A percentile compares a stretch with the other conserved stretches of the same genome.
Evolutionary conservation across 83 land plant species (phyloP).

Genomic region (Picea mariana): DNA sequence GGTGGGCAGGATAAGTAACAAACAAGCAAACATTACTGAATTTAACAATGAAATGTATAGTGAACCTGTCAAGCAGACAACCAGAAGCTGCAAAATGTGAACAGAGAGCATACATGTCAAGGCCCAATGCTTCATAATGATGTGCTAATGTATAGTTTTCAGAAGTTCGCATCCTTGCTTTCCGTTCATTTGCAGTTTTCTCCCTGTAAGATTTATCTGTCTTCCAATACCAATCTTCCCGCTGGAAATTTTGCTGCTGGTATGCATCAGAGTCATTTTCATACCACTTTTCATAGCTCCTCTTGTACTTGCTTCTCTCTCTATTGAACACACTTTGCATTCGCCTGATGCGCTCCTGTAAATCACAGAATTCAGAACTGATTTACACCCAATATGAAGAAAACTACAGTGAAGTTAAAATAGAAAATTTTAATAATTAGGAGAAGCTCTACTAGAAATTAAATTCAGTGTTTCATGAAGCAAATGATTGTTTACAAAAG

Average conservation of each 20-base stretch:
- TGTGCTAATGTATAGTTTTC: conserved; percentile 51
- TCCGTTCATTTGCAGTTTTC: conserved; percentile 31
- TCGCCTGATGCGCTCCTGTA: conserved; percentile 65
- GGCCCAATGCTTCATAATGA: conserved; percentile 68
- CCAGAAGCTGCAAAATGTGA: background rate
- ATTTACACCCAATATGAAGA: background rate
- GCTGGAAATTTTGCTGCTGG: conserved; percentile 57
- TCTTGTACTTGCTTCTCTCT: conserved; percentile 61
- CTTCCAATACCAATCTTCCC: conserved; percentile 76
- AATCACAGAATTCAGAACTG: conserved; percentile 13
- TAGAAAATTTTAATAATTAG: background rate
- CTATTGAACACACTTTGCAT: conserved; percentile 78
- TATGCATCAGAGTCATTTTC: conserved; percentile 50
- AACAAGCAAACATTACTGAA: background rate
- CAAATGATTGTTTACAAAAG: background rate
- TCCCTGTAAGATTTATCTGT: conserved; percentile 46
- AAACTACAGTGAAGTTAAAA: background rate
- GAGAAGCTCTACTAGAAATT: background rate
- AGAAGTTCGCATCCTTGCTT: conserved; percentile 20
- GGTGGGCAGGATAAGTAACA: background rate
- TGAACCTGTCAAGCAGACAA: background rate
- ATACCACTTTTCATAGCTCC: conserved; percentile 61
- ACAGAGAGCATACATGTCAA: conserved; percentile 45
- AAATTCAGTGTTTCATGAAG: background rate
- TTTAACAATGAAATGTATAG: background rate